Conservation (phyloP, 148 eudicot genomes). For the Dysphania ambrosioides region DNA sequence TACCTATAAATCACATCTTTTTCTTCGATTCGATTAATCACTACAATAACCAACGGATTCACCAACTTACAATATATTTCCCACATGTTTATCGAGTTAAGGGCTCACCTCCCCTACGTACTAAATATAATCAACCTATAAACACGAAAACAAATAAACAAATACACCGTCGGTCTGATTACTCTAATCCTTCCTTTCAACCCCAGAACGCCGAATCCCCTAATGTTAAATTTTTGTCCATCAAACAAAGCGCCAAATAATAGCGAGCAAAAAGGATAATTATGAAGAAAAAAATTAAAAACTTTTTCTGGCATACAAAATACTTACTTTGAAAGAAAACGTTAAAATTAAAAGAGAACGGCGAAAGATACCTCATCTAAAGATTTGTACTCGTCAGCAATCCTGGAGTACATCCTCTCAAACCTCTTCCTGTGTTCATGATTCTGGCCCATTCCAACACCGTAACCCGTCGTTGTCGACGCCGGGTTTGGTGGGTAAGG, state of each 20-base stretch:
- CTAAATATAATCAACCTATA: too few species aligned
- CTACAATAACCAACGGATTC: too few species aligned
- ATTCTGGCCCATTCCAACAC: constrained; percentile 23
- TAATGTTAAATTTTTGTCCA: too few species aligned
- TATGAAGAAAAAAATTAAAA: too few species aligned
- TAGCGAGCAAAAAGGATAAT: neutral
- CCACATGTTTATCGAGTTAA: too few species aligned
- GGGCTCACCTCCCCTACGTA: too few species aligned
- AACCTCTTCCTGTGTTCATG: constrained; percentile 45
- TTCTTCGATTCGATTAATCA: too few species aligned
- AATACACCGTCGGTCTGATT: neutral
- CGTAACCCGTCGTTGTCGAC: constrained; percentile 31
- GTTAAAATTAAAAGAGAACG: neutral
- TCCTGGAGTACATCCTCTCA: constrained; percentile 70
- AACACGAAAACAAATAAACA: too few species aligned
- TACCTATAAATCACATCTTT: too few species aligned
- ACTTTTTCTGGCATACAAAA: too few species aligned
- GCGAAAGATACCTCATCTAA: constrained; percentile 72
- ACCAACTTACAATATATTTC: too few species aligned
- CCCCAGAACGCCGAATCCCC: neutral
- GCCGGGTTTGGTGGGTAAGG: constrained; percentile 18
- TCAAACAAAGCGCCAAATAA: neutral
- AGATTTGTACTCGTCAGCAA: constrained; percentile 67
- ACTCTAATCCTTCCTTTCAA: neutral
- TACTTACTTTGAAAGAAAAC: too few species aligned